Conservation (phyloP, 495 filamentous ascomycete genomes). For the Penicillium psychrofluorescens region DNA sequence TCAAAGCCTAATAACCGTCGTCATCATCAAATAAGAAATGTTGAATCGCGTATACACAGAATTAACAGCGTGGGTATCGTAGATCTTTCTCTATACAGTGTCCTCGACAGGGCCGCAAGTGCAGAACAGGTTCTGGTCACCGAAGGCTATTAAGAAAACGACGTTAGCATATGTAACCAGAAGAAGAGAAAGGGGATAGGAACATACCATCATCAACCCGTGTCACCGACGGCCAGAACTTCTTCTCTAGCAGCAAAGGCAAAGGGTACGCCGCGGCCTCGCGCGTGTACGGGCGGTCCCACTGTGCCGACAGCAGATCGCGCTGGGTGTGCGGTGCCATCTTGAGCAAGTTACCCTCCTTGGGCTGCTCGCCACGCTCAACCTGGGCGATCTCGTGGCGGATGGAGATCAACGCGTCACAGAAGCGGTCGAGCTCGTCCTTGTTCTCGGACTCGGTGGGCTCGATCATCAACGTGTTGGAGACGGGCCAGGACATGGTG, state of each 20-base stretch:
- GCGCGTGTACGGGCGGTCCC: conserved; percentile 71
- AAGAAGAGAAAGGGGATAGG: not conserved
- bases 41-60: conserved; percentile 23
- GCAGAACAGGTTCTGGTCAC: conserved; percentile 91
- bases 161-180: conserved; percentile 8
- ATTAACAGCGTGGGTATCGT: conserved; percentile 30
- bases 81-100: conserved; percentile 23
- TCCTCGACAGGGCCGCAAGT: conserved; percentile 78
- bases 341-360: conserved; percentile 84
- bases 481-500: conserved; percentile 96
- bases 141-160: conserved; percentile 58
- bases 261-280: conserved; percentile 88
- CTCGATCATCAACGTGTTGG: conserved; percentile 98
- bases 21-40: conserved; percentile 19
- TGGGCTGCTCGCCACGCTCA: conserved; percentile 71
- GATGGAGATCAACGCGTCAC: conserved; percentile 85
- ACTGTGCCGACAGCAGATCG: conserved; percentile 64
- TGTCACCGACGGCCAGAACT: conserved; percentile 94
- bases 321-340: conserved; percentile 83
- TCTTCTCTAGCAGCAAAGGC: conserved; percentile 84
- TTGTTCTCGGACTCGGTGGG: conserved; percentile 93
- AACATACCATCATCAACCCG: conserved; percentile 82
- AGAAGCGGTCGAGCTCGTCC: conserved; percentile 91
- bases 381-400: conserved; percentile 78
- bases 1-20: not conserved